These are phyloP conservation scores for Penicillium goetzii DNA, from an alignment of 495 filamentous ascomycete species.

Conservation along the genomic window DNA sequence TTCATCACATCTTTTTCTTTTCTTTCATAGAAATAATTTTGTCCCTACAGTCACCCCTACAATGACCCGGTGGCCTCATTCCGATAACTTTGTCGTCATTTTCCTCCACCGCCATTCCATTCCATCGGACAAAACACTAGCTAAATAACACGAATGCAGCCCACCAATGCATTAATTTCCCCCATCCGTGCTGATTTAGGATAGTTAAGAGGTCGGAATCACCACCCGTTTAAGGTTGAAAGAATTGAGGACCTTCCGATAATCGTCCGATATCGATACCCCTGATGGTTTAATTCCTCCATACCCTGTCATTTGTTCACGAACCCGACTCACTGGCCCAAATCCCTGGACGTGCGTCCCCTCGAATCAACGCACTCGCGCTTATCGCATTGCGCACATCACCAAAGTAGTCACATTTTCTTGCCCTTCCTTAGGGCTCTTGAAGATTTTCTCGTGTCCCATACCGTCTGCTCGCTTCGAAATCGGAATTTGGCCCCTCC, in stretches of 20 bases:
- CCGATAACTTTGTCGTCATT: not conserved
- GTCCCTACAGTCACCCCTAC: not conserved
- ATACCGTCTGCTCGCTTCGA: conserved; percentile 28
- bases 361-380: conserved; percentile 23
- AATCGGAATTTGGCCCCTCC: conserved; percentile 25
- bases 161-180: conserved; percentile 1
- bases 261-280: conserved; percentile 9
- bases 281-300: not conserved
- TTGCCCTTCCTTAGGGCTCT: not conserved
- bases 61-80: not conserved
- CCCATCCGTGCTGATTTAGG: conserved; percentile 13
- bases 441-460: conserved; percentile 12
- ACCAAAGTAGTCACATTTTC: not conserved
- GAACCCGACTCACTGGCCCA: conserved; percentile 14
- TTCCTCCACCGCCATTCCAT: conserved; percentile 14
- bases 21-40: not conserved
- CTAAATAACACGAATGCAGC: not conserved
- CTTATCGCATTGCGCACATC: conserved; percentile 21
- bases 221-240: not conserved
- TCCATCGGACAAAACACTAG: not conserved
- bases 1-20: not conserved
- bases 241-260: conserved; percentile 7
- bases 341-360: conserved; percentile 10
- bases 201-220: conserved; percentile 13
- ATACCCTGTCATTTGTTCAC: conserved; percentile 12